Percentiles rank a stretch among this genome's conserved stretches.
Conservation (phyloP, 1,139 yeast species). For the Blastobotrys petasosporus region DNA sequence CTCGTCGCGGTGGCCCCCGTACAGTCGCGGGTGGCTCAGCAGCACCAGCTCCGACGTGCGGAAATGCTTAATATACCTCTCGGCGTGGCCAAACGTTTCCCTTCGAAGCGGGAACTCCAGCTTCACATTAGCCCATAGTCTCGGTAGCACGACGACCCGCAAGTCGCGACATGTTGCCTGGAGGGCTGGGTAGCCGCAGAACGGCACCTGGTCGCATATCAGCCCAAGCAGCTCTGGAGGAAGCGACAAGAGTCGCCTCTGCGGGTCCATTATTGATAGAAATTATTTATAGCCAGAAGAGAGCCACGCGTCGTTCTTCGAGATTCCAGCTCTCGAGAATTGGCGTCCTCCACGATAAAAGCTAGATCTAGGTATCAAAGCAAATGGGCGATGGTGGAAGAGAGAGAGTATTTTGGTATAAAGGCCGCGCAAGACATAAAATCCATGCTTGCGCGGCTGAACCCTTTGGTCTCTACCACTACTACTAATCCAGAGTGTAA, state of each 20-base stretch:
- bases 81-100: not conserved
- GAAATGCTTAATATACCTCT: conserved; percentile 1
- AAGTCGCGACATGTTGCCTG: conserved; percentile 5
- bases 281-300: too few species aligned
- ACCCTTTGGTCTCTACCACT: too few species aligned
- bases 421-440: too few species aligned
- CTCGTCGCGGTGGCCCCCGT: not conserved
- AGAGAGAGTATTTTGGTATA: too few species aligned
- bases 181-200: not conserved
- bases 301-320: too few species aligned
- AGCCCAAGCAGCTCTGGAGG: conserved; percentile 4
- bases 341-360: too few species aligned
- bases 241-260: not conserved
- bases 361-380: too few species aligned
- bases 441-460: too few species aligned
- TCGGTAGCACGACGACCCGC: conserved; percentile 1
- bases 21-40: conserved; percentile 1
- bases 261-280: too few species aligned
- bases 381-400: too few species aligned
- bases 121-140: conserved; percentile 3
- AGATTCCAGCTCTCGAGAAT: too few species aligned
- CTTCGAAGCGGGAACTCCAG: not conserved
- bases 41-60: not conserved
- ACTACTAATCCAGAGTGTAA: too few species aligned
- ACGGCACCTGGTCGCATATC: conserved; percentile 2